phyloP scores from a whole-genome alignment of 495 filamentous ascomycete species.

The Polyplosphaeria fusca region DNA sequence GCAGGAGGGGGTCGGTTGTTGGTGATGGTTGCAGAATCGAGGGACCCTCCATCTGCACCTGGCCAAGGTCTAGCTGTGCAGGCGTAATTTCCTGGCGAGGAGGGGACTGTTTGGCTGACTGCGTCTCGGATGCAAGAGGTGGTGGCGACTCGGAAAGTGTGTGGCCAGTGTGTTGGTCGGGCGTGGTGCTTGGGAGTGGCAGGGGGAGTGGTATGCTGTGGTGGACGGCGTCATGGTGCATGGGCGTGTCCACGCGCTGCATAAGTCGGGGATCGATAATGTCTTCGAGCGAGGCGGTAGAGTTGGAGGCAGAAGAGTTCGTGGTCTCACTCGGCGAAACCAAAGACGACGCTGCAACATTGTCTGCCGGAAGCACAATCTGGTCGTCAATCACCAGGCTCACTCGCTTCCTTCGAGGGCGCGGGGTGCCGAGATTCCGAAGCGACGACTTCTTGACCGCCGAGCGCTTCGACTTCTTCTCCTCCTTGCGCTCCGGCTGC shows the following conservation, averaged over 20 bases:
- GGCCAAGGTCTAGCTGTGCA: constrained; percentile 4
- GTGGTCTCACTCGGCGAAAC: constrained; percentile 17
- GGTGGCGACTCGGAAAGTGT: constrained; percentile 9
- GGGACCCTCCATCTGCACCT: constrained; percentile 44
- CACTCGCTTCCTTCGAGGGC: constrained; percentile 23
- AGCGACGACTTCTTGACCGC: constrained; percentile 28
- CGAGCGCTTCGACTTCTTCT: constrained; percentile 20
- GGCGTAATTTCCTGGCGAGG: background rate
- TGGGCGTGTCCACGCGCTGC: background rate
- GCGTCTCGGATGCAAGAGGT: background rate
- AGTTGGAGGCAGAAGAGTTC: constrained; percentile 4
- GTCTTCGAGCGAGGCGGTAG: constrained; percentile 16
- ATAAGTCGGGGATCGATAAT: constrained; percentile 20
- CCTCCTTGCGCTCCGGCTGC: background rate
- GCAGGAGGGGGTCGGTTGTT: background rate
- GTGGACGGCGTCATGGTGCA: constrained; percentile 16
- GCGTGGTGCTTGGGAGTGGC: constrained; percentile 6
- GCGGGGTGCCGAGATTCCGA: constrained; percentile 8
- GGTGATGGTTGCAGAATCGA: constrained; percentile 38
- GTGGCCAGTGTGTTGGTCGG: constrained; percentile 15
- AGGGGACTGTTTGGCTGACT: background rate
- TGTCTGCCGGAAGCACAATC: constrained; percentile 30
- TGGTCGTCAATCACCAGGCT: constrained; percentile 33
- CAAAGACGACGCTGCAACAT: background rate
- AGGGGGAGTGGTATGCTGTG: constrained; percentile 16